phyloP scores from a whole-genome alignment of 306 rosid species.

The Medicago lupulina region DNA sequence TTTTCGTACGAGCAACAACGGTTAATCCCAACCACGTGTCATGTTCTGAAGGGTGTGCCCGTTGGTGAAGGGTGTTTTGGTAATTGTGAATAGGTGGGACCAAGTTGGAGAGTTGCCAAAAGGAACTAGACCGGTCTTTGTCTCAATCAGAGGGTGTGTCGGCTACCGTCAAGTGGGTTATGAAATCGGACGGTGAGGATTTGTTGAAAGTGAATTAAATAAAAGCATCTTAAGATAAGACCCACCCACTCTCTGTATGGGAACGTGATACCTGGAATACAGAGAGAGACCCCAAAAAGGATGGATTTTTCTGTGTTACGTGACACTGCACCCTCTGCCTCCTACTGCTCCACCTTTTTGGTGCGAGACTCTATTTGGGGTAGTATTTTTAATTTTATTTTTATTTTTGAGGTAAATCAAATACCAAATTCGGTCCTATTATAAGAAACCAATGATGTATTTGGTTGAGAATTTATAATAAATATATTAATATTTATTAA shows the following conservation, averaged over 20 bases:
- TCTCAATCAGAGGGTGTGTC: conserved; percentile 55
- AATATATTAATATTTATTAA: too few relatives aligned
- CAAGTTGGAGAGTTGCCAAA: conserved; percentile 66
- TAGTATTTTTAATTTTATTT: too few relatives aligned
- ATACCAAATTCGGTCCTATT: too few relatives aligned
- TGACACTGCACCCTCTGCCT: conserved; percentile 15
- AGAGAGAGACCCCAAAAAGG: conserved; percentile 31
- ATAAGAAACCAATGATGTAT: too few relatives aligned
- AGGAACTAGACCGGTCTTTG: conserved; percentile 90
- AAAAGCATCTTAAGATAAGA: conserved; percentile 12
- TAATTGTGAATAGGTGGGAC: conserved; percentile 42
- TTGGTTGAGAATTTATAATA: too few relatives aligned
- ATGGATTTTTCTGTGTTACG: conserved; percentile 16
- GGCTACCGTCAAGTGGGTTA: conserved; percentile 45
- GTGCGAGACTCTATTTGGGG: background rate
- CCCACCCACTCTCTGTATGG: conserved; percentile 28
- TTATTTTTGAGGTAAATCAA: too few relatives aligned
- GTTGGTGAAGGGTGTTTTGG: background rate
- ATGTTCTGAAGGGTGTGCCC: background rate
- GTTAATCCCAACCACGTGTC: conserved; percentile 35
- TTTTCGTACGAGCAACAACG: background rate
- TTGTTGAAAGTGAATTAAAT: conserved; percentile 37
- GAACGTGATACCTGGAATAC: conserved; percentile 48
- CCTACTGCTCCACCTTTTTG: conserved; percentile 27
- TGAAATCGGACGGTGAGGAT: conserved; percentile 55